These are phyloP conservation scores for Phaeosphaeria sp. DNA, from an alignment of 2,329 filamentous ascomycete genomes.

Conservation along the genomic window DNA sequence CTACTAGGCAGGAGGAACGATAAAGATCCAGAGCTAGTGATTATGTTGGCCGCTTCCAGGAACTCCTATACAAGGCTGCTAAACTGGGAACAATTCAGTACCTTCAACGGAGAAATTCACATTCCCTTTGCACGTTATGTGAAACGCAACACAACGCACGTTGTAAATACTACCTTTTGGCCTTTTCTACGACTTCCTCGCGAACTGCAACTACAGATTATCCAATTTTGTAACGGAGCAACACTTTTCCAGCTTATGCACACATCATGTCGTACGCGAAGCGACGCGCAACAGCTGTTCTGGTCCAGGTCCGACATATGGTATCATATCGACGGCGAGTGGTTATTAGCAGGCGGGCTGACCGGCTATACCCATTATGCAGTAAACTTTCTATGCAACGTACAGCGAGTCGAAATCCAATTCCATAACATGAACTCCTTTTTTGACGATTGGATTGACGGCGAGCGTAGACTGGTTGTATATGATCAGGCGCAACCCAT, in stretches of 20 bases:
- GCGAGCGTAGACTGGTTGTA: too few relatives aligned
- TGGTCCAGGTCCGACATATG: constrained; percentile 1
- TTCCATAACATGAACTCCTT: neutral
- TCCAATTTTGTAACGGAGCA: constrained; percentile 1
- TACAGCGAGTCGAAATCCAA: constrained; percentile 3
- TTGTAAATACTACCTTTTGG: neutral
- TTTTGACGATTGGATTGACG: neutral
- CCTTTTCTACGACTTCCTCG: neutral
- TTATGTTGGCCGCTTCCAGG: too few relatives aligned
- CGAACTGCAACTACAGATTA: constrained; percentile 6
- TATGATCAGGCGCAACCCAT: neutral
- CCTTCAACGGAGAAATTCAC: neutral
- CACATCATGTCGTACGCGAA: neutral
- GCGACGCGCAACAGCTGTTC: constrained; percentile 8
- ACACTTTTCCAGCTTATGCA: constrained; percentile 12
- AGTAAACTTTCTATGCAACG: neutral
- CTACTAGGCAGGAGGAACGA: too few relatives aligned
- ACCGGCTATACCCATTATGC: constrained; percentile 1
- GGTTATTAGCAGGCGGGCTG: constrained; percentile 7
- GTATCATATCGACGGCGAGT: constrained; percentile 1
- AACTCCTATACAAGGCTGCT: neutral
- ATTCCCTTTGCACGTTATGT: neutral
- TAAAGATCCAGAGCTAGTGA: too few relatives aligned
- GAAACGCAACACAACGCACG: neutral
- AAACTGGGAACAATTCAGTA: neutral